These are phyloP conservation scores for Thelonectria rubi DNA, from an alignment of 2,329 filamentous ascomycete species.

Conservation along the genomic window DNA sequence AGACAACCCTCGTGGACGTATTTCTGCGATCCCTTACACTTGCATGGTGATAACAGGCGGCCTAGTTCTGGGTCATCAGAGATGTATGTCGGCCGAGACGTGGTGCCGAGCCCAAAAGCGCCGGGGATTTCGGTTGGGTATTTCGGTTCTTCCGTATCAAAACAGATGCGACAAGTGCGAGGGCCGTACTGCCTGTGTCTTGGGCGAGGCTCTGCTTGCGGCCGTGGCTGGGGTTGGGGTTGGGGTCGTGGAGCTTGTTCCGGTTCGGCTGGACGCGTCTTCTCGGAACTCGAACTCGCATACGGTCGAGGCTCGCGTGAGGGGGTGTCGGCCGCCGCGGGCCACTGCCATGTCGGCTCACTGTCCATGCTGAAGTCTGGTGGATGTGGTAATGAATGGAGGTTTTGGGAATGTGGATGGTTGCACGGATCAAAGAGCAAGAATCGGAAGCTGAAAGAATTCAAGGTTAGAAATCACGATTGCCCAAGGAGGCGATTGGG, in stretches of 20 bases:
- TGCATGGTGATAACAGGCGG: slow-evolving; percentile 86
- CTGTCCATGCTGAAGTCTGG: slow-evolving; percentile 40
- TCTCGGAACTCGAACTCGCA: slow-evolving; percentile 8
- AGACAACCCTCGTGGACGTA: slow-evolving; percentile 96
- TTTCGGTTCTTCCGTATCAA: slow-evolving; percentile 70
- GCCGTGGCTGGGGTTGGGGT: slow-evolving; percentile 8
- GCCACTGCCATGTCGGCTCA: slow-evolving; percentile 42
- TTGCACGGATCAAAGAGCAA: slow-evolving; percentile 1
- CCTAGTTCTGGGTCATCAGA: slow-evolving; percentile 79
- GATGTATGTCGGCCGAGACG: slow-evolving; percentile 64
- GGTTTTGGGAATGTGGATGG: slow-evolving; percentile 13
- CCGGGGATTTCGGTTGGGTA: slow-evolving; percentile 50
- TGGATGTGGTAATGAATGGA: slow-evolving; percentile 26
- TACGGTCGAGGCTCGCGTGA: slow-evolving; percentile 27
- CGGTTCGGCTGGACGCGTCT: slow-evolving; percentile 13
- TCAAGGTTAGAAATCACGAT: slow-evolving; percentile 23
- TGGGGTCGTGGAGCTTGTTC: slow-evolving; percentile 14
- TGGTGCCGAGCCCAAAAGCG: slow-evolving; percentile 46
- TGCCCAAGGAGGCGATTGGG: slow-evolving; percentile 32
- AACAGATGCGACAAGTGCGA: slow-evolving; percentile 87
- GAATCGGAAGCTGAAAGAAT: slow-evolving; percentile 21
- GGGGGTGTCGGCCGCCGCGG: slow-evolving; percentile 32
- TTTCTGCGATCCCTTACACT: slow-evolving; percentile 90
- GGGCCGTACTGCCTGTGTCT: slow-evolving; percentile 66
- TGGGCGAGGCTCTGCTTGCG: slow-evolving; percentile 14